Conservation (phyloP, 331 rosid species). For the Phaseolus coccineus region DNA sequence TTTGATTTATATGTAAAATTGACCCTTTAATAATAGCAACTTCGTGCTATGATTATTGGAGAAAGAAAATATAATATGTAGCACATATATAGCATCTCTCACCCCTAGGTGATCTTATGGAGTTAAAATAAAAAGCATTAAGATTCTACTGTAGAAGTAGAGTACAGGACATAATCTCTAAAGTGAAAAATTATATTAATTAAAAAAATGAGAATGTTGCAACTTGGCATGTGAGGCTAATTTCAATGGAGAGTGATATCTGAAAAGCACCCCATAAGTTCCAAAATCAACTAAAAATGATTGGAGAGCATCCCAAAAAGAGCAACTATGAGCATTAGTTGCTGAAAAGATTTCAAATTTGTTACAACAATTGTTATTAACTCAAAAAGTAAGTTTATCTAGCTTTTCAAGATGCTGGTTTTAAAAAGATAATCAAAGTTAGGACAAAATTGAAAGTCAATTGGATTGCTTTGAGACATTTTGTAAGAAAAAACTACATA, state of each 20-base stretch:
- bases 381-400: background rate
- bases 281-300: background rate
- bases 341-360: slow-evolving; percentile 3
- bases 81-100: no score
- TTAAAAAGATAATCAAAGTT: background rate
- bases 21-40: no score
- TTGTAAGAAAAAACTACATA: background rate
- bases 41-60: no score
- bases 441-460: background rate
- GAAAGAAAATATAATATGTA: no score
- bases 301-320: background rate
- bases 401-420: background rate
- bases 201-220: background rate
- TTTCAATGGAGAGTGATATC: background rate
- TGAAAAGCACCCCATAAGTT: background rate
- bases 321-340: background rate
- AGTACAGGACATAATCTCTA: no score
- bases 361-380: background rate
- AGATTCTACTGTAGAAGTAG: no score
- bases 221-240: background rate
- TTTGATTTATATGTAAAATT: no score
- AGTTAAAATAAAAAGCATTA: no score
- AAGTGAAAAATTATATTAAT: no score
- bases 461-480: background rate
- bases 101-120: no score